Evolutionary conservation across 345 rosid species (phyloP), one percentile per base, ranked within the genome.

Genomic region (Psidium friedrichsthalianum): DNA sequence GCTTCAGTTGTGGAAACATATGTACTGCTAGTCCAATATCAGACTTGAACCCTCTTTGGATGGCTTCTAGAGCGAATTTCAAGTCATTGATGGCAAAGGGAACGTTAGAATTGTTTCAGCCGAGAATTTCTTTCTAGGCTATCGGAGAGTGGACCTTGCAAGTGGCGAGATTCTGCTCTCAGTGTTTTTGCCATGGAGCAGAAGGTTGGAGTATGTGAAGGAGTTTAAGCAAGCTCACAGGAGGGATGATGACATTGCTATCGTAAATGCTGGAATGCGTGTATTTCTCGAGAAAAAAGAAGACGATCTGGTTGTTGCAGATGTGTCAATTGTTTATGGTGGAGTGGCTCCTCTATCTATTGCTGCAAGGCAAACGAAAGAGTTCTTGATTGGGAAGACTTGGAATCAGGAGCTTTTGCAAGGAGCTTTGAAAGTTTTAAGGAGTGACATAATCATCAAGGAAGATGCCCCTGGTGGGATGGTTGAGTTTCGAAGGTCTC

Each of bases 11-110:
- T 86, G 99, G 99, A 32, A 97, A 97, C 85, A 91, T 95, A 69
- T 95, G 98, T 89, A 96, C 98, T 6, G 99, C 99, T 84, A 95
- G 99, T 91, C 99, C 99, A 54, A 96, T 97, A 89, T 97, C 99
- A 55, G 99, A 97, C 84, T 89, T 97, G 88, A 97, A 97, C 84
- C 99, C 99, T 87, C 97, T 96, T 20, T 97, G 98, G 99, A 96
- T 96, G 96, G 96, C 95, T 88, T 88, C 99, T 40, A 87, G 96
- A 87, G 98, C 98, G 87, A 89, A 40, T 97, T 96, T 87, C 89
- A 51, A 84, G 89, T 93, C 51, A 88, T 96, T 74, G 92, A 95
- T 86, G 64, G 86, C 90, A 89, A 87, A 55, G 96, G 98, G 51
- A 90, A 85, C 87, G 84, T 93, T 86, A 93, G 96, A 88, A 89